These are phyloP conservation scores for Sclerotinia spermophila DNA, from an alignment of 2,329 filamentous ascomycete genomes.

Conservation along the genomic window DNA sequence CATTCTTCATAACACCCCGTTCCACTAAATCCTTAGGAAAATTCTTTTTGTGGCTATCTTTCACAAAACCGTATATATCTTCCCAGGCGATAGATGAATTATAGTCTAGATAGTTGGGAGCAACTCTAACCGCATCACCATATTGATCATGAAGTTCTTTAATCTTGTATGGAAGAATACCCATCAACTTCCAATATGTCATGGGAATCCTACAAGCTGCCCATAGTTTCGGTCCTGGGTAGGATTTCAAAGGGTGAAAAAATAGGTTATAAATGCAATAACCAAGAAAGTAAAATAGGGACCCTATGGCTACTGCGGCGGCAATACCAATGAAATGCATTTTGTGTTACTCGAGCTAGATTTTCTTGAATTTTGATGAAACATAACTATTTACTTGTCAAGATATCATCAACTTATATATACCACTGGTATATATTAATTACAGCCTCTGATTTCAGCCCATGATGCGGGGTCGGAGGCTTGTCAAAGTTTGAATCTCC, in stretches of 20 bases:
- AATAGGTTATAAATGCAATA: slow-evolving; percentile 20
- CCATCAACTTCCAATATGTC: slow-evolving; percentile 1
- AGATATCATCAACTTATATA: neutral
- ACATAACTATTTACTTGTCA: too few relatives aligned
- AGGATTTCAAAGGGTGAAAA: slow-evolving; percentile 22
- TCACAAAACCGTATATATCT: slow-evolving; percentile 18
- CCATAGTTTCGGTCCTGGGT: slow-evolving; percentile 20
- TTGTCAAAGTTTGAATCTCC: neutral
- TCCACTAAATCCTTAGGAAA: neutral
- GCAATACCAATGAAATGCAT: neutral
- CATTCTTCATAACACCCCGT: fast-evolving
- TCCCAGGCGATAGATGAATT: slow-evolving; percentile 20
- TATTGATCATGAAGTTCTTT: slow-evolving; percentile 22
- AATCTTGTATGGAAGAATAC: neutral
- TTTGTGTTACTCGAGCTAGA: neutral
- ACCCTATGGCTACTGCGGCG: neutral
- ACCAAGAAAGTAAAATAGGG: neutral
- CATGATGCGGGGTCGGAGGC: neutral
- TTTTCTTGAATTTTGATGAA: neutral
- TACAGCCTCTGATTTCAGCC: neutral
- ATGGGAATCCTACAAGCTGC: slow-evolving; percentile 15
- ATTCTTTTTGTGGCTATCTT: neutral
- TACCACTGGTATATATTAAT: neutral
- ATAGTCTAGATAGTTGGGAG: slow-evolving; percentile 21
- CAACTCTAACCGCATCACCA: slow-evolving; percentile 24